Base-by-base conservation (phyloP, 352 stramenopile species). In the Phytophthora macrochlamydospora region DNA sequence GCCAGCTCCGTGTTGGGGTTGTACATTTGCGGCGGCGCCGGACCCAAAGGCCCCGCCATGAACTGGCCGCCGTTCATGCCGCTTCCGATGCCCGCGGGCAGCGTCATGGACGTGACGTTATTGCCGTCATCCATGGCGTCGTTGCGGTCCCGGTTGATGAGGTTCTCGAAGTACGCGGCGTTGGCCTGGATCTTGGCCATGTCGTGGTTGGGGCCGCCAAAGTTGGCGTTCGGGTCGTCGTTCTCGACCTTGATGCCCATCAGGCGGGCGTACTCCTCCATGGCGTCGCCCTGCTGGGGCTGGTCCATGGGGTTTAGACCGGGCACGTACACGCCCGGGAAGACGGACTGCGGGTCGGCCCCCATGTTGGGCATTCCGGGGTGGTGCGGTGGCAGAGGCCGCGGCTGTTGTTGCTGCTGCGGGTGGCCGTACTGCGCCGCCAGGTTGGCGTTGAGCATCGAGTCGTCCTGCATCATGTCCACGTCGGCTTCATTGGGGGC, bases 231-330 rank as follows among this genome's bases (percentile, higher is more conserved):
- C 4, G 75, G 76, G 43, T 73, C 82, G 12, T 77, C 69, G 32
- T 62, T 73, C 59, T 94, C 87, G 45, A 95, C 79, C 51, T 92
- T 95, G 53, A 95, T 89, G 35, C 87, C 87, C 83, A 95, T 95
- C 11, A 93, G 74, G 18, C 76, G 78, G 4, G 87, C 87, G 59
- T 95, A 95, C 52, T 91, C 87, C 57, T 95, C 87, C 55, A 95
- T 88, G 4, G 81, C 85, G 29, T 75, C 65, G 33, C 70, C 69
- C 32, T 79, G 77, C 40, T 78, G 74, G 24, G 76, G 58, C 11
- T 83, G 75, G 31, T 85, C 80, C 73, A 90, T 79, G 9, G 71
- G 71, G 51, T 69, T 71, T 7, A 82, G 42, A 1, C 74, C 69
- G 7, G 75, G 69, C 18, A 83, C 79, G 60, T 90, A 92, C 14